Evolutionary conservation across 1,139 yeast species (phyloP).

Genomic region (Kluyveromyces sp.): DNA sequence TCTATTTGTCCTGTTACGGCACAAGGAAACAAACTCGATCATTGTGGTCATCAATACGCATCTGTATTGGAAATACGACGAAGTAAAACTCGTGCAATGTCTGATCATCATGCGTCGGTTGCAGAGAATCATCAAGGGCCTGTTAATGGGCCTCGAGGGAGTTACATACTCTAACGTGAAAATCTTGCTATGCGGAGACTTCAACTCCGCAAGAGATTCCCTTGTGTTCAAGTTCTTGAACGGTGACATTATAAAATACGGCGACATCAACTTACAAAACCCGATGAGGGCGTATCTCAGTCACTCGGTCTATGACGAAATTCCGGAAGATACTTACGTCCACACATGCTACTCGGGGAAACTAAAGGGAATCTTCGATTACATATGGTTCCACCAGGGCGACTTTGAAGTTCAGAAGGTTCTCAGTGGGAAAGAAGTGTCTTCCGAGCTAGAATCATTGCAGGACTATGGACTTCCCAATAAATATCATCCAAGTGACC

Average conservation of each 20-base stretch:
- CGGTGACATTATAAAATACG: constrained; percentile 31
- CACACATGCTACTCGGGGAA: constrained; percentile 48
- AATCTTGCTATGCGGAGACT: constrained; percentile 43
- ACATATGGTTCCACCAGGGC: constrained; percentile 47
- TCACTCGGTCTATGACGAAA: constrained; percentile 34
- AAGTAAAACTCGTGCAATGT: constrained; percentile 50
- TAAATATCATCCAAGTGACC: constrained; percentile 87
- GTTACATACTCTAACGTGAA: constrained; percentile 25
- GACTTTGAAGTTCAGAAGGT: constrained; percentile 38
- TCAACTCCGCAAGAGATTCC: constrained; percentile 46
- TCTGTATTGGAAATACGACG: constrained; percentile 53
- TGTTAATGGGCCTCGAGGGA: constrained; percentile 27
- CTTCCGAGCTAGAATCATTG: constrained; percentile 44
- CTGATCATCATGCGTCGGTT: constrained; percentile 38
- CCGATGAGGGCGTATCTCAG: constrained; percentile 32
- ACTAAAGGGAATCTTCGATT: constrained; percentile 48
- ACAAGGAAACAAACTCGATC: constrained; percentile 35
- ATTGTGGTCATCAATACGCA: constrained; percentile 51
- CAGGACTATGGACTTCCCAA: constrained; percentile 83
- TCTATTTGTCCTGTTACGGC: constrained; percentile 41
- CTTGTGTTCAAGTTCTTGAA: constrained; percentile 42
- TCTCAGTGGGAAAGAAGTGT: constrained; percentile 68
- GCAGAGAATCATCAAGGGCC: constrained; percentile 26
- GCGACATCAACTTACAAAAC: constrained; percentile 30
- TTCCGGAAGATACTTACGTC: constrained; percentile 34